Percentiles rank a stretch among this genome's conserved stretches.
phyloP scores from a whole-genome alignment of 2,329 filamentous ascomycete species.

The Drechslerella coelobrocha region DNA sequence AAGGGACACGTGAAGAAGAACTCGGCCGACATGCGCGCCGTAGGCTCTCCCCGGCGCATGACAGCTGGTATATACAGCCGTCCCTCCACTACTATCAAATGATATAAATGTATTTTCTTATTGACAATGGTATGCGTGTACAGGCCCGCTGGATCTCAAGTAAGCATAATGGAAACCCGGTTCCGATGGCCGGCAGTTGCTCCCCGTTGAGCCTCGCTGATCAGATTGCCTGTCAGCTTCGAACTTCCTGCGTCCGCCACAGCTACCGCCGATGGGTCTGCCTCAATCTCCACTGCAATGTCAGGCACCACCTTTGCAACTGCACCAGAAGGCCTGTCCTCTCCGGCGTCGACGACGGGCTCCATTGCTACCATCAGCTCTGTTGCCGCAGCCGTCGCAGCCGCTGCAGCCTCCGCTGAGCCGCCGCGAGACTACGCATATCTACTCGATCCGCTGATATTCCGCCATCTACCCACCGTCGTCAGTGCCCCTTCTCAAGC shows the following conservation, averaged over 20 bases:
- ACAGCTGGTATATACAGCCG: slow-evolving; percentile 26
- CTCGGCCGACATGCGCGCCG: slow-evolving; percentile 41
- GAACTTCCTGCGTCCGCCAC: slow-evolving; percentile 24
- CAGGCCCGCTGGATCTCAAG: slow-evolving; percentile 46
- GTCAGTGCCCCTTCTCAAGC: slow-evolving; percentile 19
- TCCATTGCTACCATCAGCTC: slow-evolving; percentile 32
- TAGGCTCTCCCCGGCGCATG: slow-evolving; percentile 47
- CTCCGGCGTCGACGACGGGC: slow-evolving; percentile 31
- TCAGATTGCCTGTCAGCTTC: slow-evolving; percentile 21
- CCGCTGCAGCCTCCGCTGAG: slow-evolving; percentile 3
- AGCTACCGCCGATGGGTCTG: slow-evolving; percentile 25
- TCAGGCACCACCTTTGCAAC: slow-evolving; percentile 40
- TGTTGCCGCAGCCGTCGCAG: slow-evolving; percentile 4
- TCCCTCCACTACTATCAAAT: not conserved
- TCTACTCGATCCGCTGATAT: slow-evolving; percentile 41
- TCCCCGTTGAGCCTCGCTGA: slow-evolving; percentile 10
- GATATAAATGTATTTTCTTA: too few species aligned
- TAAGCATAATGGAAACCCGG: slow-evolving; percentile 30
- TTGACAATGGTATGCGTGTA: slow-evolving; percentile 4
- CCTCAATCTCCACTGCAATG: slow-evolving; percentile 36
- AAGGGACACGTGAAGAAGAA: slow-evolving; percentile 36
- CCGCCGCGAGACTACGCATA: slow-evolving; percentile 42
- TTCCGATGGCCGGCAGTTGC: too few species aligned
- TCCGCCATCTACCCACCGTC: slow-evolving; percentile 38
- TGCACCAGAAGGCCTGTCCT: slow-evolving; percentile 34